These are phyloP conservation scores for Cladophialophora psammophila DNA, from an alignment of 2,329 filamentous ascomycete genomes.

Conservation along the genomic window DNA sequence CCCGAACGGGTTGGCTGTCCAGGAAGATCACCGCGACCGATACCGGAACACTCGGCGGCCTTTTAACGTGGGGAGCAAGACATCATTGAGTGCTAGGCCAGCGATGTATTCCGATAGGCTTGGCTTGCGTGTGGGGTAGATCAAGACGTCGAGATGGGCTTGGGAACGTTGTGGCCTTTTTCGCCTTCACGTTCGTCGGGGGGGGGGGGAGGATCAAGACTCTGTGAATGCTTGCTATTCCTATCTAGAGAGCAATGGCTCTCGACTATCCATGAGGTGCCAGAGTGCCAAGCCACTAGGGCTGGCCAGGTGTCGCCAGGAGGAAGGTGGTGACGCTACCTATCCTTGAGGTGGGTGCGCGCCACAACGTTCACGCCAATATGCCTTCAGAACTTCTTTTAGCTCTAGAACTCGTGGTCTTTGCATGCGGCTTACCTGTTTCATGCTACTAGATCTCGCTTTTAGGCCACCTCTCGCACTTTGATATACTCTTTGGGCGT, in stretches of 20 bases:
- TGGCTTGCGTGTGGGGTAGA: background rate
- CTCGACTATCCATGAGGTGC: no score
- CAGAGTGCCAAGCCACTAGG: no score
- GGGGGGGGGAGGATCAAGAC: no score
- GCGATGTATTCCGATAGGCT: slow-evolving; percentile 1
- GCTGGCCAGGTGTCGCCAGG: no score
- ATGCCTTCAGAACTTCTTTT: no score
- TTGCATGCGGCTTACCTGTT: background rate
- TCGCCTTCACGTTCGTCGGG: background rate
- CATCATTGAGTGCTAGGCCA: background rate
- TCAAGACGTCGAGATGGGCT: background rate
- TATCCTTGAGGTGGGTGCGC: no score
- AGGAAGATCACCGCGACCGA: background rate
- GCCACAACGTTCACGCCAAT: no score
- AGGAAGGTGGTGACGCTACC: no score
- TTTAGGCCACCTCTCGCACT: slow-evolving; percentile 1
- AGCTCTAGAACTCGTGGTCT: no score
- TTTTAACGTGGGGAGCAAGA: background rate
- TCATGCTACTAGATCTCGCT: background rate
- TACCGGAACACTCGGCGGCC: background rate
- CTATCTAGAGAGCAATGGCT: no score
- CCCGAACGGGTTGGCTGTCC: background rate
- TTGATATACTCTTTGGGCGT: background rate
- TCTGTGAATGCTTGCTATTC: no score
- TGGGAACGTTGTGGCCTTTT: background rate